Base-by-base conservation (phyloP, 1,284 basidiomycete genomes). In the Trichosporon sp. region DNA sequence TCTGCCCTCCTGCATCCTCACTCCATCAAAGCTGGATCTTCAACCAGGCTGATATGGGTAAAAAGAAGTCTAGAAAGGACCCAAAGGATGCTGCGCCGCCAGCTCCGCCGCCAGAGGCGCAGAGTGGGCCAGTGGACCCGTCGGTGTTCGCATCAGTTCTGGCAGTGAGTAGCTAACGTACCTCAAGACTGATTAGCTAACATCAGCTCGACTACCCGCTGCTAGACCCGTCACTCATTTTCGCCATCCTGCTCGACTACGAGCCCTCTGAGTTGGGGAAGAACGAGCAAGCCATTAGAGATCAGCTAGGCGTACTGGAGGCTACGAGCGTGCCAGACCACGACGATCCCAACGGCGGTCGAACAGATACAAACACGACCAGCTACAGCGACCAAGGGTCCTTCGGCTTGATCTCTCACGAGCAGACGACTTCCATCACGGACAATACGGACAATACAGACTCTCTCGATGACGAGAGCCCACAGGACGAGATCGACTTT, bases 251-350 rank as follows among this genome's bases (percentile, higher is more conserved):
- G 3, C 72, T 73, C 16, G 79, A 80, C 63, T 74, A 78, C 56
- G 68, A 71, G 25, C 67, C 73, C 1, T 59, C 64, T 2, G 52
- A 65, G 8, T 66, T 80, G 21, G 21, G 49, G 6, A 44, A 64
- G 1, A 64, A 74, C 21, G 58, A 75, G 9, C 63, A 64, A 6
- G 64, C 62, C 5, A 74, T 80, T 14, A 68, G 73, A 33, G 75
- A 75, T 5, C 74, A 79, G 60, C 70, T 80, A 6, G 78, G 69
- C 25, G 72, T 78, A 44, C 66, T 80, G 37, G 73, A 80, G 67
- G 79, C 79, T 3, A 72, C 74, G 3, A 64, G 73, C 3, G 75
- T 80, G 0, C 77, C 79, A 2, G 78, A 80, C 60, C 32, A 61
- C 3, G 69, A 60, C n/a, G 62, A 56, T 5, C 46, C 64, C 8